Evolutionary conservation across 805 yeast species (phyloP).

Genomic region (Wickerhamomyces ciferrii): DNA sequence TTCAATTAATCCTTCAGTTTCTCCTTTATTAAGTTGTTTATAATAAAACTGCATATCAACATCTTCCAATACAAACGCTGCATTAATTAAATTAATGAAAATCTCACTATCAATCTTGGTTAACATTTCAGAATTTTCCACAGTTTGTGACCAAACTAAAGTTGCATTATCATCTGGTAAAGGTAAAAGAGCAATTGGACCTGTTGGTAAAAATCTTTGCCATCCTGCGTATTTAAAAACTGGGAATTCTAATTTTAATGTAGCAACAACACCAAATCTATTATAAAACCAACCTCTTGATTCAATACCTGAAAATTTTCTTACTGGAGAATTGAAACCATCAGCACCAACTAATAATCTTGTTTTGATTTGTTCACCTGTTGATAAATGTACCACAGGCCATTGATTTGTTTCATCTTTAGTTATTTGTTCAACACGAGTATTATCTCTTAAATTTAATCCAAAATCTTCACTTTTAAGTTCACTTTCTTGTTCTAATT

Average conservation of each 20-base stretch:
- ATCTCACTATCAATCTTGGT: conserved; percentile 52
- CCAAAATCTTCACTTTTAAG: conserved; percentile 16
- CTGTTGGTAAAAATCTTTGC: conserved; percentile 89
- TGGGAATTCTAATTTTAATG: conserved; percentile 68
- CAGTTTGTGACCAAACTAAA: conserved; percentile 88
- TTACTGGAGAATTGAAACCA: conserved; percentile 91
- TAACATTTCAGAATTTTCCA: conserved; percentile 63
- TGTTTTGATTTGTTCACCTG: conserved; percentile 60
- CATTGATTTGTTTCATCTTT: conserved; percentile 43
- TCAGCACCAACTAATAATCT: conserved; percentile 91
- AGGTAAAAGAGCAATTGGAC: conserved; percentile 91
- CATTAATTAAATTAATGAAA: conserved; percentile 72
- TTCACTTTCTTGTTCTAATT: conserved; percentile 24
- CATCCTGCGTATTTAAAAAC: conserved; percentile 75
- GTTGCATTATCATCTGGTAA: conserved; percentile 84
- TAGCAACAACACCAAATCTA: conserved; percentile 90
- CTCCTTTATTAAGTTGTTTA: conserved; percentile 30
- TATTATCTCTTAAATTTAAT: conserved; percentile 51
- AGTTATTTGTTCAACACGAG: conserved; percentile 58
- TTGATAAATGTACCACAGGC: conserved; percentile 69
- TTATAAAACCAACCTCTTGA: conserved; percentile 91
- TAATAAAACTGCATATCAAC: conserved; percentile 75
- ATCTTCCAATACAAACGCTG: conserved; percentile 75
- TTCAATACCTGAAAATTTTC: conserved; percentile 73
- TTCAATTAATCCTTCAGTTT: conserved; percentile 42